Percentiles rank a stretch among this genome's conserved stretches.
Conservation (phyloP, 1,284 basidiomycete genomes). For the Coniferiporia weirii region DNA sequence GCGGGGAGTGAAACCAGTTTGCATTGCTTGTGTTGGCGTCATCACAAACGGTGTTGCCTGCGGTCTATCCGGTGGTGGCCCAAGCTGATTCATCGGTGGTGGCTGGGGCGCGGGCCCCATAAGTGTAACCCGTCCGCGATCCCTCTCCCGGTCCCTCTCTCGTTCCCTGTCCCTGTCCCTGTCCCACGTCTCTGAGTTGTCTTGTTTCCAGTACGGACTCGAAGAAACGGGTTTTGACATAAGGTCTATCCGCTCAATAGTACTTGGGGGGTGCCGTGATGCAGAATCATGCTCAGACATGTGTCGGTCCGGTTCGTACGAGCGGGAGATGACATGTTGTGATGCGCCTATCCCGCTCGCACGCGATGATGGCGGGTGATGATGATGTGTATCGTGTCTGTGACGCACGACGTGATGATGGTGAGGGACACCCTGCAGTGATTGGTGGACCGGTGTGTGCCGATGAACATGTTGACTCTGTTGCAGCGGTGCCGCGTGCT, state of each 20-base stretch:
- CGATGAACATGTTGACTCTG: conserved; percentile 9
- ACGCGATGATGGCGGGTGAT: conserved; percentile 6
- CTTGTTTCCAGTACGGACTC: conserved; percentile 14
- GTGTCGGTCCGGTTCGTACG: conserved; percentile 4
- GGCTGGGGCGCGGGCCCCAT: conserved; percentile 26
- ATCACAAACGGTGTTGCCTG: conserved; percentile 43
- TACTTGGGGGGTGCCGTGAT: conserved; percentile 4
- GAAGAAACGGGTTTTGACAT: conserved; percentile 7
- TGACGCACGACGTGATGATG: conserved; percentile 17
- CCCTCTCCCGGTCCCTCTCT: conserved; percentile 17
- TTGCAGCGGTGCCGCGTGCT: conserved; percentile 5
- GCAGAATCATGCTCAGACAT: conserved; percentile 4
- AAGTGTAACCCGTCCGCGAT: conserved; percentile 21
- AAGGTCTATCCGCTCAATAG: conserved; percentile 14
- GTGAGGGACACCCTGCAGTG: conserved; percentile 16
- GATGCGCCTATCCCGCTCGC: not conserved
- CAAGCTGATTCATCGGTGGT: conserved; percentile 26
- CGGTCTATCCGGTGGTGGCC: conserved; percentile 10
- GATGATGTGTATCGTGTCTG: conserved; percentile 15
- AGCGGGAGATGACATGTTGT: not conserved
- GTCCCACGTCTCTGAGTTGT: conserved; percentile 2
- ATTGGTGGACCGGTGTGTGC: conserved; percentile 13
- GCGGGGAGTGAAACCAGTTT: conserved; percentile 25
- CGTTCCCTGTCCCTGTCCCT: conserved; percentile 1
- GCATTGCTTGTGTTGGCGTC: conserved; percentile 39